Percentiles rank a stretch among this genome's conserved stretches.
phyloP scores from a whole-genome alignment of 2,329 filamentous ascomycete genomes.

The Cylindrodendrum hubeiense region DNA sequence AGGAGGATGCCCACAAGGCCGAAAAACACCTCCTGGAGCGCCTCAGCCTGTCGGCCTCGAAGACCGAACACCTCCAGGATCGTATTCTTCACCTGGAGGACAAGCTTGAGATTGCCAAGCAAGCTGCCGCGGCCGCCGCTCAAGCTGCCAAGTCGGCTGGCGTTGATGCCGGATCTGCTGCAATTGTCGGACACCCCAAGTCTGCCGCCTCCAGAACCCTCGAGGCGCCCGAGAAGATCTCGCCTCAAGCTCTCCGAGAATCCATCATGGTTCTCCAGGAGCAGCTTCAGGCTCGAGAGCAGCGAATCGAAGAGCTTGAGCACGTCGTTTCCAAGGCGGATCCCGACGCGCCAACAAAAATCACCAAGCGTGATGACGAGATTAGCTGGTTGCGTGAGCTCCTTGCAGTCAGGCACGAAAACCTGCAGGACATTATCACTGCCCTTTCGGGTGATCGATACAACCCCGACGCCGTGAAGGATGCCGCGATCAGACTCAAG shows the following conservation, averaged over 20 bases:
- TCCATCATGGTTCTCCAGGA: slow-evolving; percentile 97
- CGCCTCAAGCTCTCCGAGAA: slow-evolving; percentile 92
- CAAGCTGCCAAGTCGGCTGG: slow-evolving; percentile 76
- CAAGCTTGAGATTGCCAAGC: slow-evolving; percentile 89
- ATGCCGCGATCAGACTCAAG: slow-evolving; percentile 92
- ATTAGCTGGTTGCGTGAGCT: slow-evolving; percentile 96
- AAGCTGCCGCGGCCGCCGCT: slow-evolving; percentile 86
- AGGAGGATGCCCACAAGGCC: slow-evolving; percentile 84
- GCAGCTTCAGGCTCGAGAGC: slow-evolving; percentile 94
- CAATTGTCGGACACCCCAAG: slow-evolving; percentile 39
- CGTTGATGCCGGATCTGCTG: slow-evolving; percentile 49
- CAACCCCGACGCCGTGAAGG: slow-evolving; percentile 83
- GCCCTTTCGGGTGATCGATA: slow-evolving; percentile 81
- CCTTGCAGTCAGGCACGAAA: slow-evolving; percentile 88
- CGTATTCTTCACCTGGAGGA: slow-evolving; percentile 88
- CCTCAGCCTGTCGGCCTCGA: slow-evolving; percentile 84
- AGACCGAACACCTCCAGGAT: slow-evolving; percentile 87
- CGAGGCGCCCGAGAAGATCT: slow-evolving; percentile 84
- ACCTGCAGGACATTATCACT: slow-evolving; percentile 91
- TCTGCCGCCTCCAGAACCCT: slow-evolving; percentile 50
- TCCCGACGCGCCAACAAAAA: slow-evolving; percentile 82
- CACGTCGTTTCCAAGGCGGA: slow-evolving; percentile 76
- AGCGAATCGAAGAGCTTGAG: slow-evolving; percentile 89
- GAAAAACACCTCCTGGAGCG: slow-evolving; percentile 86
- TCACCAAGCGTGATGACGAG: slow-evolving; percentile 93